These are phyloP conservation scores for Blastocystis sp. DNA, from an alignment of 352 stramenopile species.

Conservation along the genomic window DNA sequence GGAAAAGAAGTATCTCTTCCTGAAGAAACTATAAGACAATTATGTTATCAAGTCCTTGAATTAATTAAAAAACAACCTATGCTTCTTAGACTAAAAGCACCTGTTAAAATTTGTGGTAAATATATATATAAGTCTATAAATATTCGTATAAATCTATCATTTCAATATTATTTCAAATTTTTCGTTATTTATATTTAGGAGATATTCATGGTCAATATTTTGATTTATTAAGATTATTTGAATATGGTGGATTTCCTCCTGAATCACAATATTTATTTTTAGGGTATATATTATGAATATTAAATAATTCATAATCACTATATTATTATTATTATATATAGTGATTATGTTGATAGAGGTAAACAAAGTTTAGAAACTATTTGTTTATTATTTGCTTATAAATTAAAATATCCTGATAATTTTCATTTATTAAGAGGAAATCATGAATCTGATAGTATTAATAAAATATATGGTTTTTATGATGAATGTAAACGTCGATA, in stretches of 20 bases:
- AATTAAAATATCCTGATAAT: constrained; percentile 91
- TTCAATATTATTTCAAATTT: constrained; percentile 6
- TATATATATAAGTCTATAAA: constrained; percentile 7
- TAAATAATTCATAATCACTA: too few relatives aligned
- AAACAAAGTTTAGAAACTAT: constrained; percentile 89
- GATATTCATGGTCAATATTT: constrained; percentile 95
- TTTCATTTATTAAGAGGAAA: constrained; percentile 91
- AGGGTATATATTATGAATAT: constrained; percentile 53
- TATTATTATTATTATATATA: background rate
- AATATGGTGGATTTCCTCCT: constrained; percentile 74
- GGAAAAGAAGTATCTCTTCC: constrained; percentile 48
- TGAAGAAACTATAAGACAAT: constrained; percentile 79
- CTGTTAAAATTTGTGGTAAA: constrained; percentile 80
- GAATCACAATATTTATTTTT: constrained; percentile 89
- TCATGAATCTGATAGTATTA: constrained; percentile 91
- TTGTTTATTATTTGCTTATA: constrained; percentile 85
- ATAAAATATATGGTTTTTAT: constrained; percentile 97
- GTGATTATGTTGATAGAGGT: constrained; percentile 76
- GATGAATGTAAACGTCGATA: constrained; percentile 80
- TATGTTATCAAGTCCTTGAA: constrained; percentile 81
- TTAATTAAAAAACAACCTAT: constrained; percentile 93
- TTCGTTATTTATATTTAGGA: constrained; percentile 10
- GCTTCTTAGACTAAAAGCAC: constrained; percentile 88
- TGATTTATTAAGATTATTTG: constrained; percentile 78
- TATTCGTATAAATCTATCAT: constrained; percentile 2